Percentiles rank a stretch among this genome's conserved stretches.
These are phyloP conservation scores for Mycena kentingensis DNA, from an alignment of 768 basidiomycete species.

Conservation along the genomic window DNA sequence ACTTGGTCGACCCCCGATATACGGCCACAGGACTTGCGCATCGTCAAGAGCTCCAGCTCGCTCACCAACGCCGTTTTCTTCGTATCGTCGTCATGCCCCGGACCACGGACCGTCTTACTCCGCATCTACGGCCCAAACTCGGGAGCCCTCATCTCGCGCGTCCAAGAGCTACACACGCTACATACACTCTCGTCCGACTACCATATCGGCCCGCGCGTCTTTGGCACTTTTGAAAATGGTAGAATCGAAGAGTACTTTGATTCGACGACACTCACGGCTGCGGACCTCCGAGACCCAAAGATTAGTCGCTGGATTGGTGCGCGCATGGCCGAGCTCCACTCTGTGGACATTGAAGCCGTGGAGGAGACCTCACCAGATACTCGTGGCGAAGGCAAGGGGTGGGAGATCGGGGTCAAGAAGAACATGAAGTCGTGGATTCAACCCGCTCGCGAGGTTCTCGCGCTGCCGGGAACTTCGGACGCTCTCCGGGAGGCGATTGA, in stretches of 20 bases:
- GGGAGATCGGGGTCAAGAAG: slow-evolving; percentile 61
- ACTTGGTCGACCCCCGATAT: slow-evolving; percentile 57
- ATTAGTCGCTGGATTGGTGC: slow-evolving; percentile 88
- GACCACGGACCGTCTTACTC: slow-evolving; percentile 71
- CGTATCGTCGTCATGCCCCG: slow-evolving; percentile 65
- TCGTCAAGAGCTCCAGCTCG: slow-evolving; percentile 86
- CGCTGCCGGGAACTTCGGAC: slow-evolving; percentile 52
- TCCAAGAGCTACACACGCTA: slow-evolving; percentile 82
- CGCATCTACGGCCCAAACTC: slow-evolving; percentile 93
- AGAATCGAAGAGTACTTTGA: slow-evolving; percentile 96
- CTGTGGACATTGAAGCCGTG: slow-evolving; percentile 78
- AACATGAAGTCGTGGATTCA: slow-evolving; percentile 74
- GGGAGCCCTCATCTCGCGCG: slow-evolving; percentile 82
- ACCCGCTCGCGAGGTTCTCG: slow-evolving; percentile 73
- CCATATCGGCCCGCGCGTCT: slow-evolving; percentile 86
- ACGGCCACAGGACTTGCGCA: slow-evolving; percentile 50
- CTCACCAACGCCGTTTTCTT: slow-evolving; percentile 98
- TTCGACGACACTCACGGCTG: slow-evolving; percentile 74
- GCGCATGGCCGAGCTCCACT: slow-evolving; percentile 94
- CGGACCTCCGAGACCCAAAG: slow-evolving; percentile 74
- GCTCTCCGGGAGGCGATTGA: slow-evolving; percentile 56
- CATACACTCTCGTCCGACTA: slow-evolving; percentile 88
- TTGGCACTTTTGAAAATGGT: slow-evolving; percentile 95
- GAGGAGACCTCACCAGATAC: slow-evolving; percentile 44
- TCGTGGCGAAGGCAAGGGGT: slow-evolving; percentile 46